Conservation (phyloP, 2,329 filamentous ascomycete genomes). For the Pseudopithomyces maydicus region DNA sequence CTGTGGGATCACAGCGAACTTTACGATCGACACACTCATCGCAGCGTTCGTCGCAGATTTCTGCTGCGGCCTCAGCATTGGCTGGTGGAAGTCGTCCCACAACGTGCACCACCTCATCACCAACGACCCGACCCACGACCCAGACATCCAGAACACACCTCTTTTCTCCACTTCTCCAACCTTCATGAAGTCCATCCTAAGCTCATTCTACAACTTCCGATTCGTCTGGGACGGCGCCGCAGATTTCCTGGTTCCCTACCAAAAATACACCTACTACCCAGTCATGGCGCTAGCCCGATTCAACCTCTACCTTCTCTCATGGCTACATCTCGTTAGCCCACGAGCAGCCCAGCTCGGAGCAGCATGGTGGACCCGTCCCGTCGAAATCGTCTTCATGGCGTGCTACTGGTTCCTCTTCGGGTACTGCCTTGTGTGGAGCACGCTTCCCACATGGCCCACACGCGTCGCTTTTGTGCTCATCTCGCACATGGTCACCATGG, state of each 20-base stretch:
- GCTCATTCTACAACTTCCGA: conserved; percentile 81
- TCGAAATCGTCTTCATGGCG: conserved; percentile 76
- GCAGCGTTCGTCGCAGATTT: conserved; percentile 69
- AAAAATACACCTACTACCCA: conserved; percentile 83
- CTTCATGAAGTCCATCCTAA: conserved; percentile 73
- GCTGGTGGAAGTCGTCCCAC: conserved; percentile 73
- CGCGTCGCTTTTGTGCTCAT: conserved; percentile 77
- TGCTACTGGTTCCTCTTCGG: conserved; percentile 90
- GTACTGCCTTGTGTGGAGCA: conserved; percentile 76
- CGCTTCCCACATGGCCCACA: conserved; percentile 70
- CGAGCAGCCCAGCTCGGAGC: conserved; percentile 75
- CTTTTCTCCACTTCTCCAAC: conserved; percentile 87
- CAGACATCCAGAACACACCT: conserved; percentile 67
- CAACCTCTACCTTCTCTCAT: conserved; percentile 84
- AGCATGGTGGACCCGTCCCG: conserved; percentile 80
- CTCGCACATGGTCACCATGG: conserved; percentile 80
- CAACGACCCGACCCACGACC: conserved; percentile 60
- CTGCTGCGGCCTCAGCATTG: conserved; percentile 68
- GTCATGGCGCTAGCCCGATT: conserved; percentile 82
- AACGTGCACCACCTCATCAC: conserved; percentile 72
- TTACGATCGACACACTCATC: conserved; percentile 63
- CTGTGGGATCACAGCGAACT: conserved; percentile 65
- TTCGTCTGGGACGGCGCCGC: conserved; percentile 80
- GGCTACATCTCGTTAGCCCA: conserved; percentile 73
- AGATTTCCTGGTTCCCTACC: conserved; percentile 71